Conservation (phyloP, 441 rosid species). For the Brassica hybrid region DNA sequence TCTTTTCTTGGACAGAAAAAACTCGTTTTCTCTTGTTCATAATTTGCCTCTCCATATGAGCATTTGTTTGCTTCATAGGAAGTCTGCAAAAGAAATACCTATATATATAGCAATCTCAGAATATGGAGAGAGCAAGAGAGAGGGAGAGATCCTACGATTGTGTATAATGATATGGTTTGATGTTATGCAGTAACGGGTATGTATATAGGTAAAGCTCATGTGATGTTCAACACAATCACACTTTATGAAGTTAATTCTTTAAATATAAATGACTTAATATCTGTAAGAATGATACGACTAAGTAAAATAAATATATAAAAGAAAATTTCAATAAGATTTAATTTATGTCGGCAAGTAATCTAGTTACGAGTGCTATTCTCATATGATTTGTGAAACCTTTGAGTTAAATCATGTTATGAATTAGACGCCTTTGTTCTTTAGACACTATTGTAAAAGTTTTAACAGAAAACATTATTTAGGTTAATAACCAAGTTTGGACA, state of each 20-base stretch:
- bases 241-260: not conserved
- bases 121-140: slow-evolving; percentile 6
- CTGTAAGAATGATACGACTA: not conserved
- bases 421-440: not conserved
- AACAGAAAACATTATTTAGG: not conserved
- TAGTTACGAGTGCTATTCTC: not conserved
- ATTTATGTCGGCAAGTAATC: not conserved
- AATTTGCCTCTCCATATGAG: not conserved
- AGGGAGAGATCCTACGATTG: slow-evolving; percentile 7
- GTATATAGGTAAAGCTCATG: slow-evolving; percentile 1
- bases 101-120: not conserved
- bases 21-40: not conserved
- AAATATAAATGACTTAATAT: not conserved
- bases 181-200: not conserved
- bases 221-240: not conserved
- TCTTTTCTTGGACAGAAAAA: not conserved
- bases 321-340: not conserved
- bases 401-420: not conserved
- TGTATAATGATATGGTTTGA: not conserved
- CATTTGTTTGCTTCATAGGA: not conserved
- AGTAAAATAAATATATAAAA: not conserved
- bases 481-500: not conserved
- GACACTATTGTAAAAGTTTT: not conserved
- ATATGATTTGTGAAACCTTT: not conserved
- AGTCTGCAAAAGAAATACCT: not conserved